Evolutionary conservation across 805 yeast genomes (phyloP).

Genomic region (Lachancea quebecensis): DNA sequence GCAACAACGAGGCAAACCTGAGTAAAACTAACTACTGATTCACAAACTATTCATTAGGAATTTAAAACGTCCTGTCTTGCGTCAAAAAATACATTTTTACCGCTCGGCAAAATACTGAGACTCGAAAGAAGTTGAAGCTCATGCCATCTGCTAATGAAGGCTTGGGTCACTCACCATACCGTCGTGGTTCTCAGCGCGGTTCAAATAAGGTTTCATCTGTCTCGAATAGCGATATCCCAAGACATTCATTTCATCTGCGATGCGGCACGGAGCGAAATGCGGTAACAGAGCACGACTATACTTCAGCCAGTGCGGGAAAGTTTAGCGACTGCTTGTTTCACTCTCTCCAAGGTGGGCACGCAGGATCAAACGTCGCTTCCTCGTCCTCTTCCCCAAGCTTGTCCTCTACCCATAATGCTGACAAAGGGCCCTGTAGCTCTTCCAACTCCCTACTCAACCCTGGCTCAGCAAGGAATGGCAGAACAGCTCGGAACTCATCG

Average conservation of each 20-base stretch:
- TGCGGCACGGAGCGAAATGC: constrained; percentile 1
- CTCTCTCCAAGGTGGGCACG: background rate
- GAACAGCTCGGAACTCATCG: background rate
- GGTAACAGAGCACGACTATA: constrained; percentile 14
- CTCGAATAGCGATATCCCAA: constrained; percentile 11
- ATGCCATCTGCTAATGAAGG: background rate
- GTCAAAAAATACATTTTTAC: too few species aligned
- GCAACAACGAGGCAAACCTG: too few species aligned
- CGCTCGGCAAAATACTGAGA: too few species aligned
- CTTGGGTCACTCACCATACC: background rate
- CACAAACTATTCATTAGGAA: too few species aligned
- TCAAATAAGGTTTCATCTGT: constrained; percentile 6
- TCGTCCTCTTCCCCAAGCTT: constrained; percentile 7
- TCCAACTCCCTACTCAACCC: constrained; percentile 4
- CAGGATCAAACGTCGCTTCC: constrained; percentile 1
- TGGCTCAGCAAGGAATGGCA: background rate
- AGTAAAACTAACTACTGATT: too few species aligned
- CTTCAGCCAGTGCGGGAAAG: constrained; percentile 26
- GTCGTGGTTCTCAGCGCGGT: background rate
- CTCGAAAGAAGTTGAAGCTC: background rate
- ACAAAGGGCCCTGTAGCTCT: constrained; percentile 8
- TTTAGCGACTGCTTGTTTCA: constrained; percentile 25
- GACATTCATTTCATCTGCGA: constrained; percentile 3
- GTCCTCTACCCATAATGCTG: constrained; percentile 6
- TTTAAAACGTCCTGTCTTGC: too few species aligned